A percentile compares a stretch with the other conserved stretches of the same genome.
Evolutionary conservation across 345 rosid genomes (phyloP).

Genomic region (Citrus australasica): DNA sequence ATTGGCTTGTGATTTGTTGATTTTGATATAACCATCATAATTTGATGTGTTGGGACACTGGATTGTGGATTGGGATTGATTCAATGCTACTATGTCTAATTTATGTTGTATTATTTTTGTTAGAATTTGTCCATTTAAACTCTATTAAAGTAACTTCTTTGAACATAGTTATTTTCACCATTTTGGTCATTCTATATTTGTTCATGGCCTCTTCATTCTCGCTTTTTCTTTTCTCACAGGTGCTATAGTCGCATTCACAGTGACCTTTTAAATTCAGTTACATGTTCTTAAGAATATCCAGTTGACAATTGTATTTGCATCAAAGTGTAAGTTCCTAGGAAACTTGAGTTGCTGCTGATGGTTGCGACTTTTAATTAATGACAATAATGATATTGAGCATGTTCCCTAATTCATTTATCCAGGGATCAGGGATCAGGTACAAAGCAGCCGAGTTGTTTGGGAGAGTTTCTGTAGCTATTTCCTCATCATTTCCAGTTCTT

Average conservation of each 20-base stretch:
- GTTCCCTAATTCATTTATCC: not conserved
- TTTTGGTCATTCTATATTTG: not conserved
- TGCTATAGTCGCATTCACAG: not conserved
- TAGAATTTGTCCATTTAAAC: conserved; percentile 10
- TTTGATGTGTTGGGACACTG: not conserved
- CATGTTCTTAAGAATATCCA: not conserved
- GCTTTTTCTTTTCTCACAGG: not conserved
- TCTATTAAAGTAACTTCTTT: not conserved
- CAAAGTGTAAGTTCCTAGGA: not conserved
- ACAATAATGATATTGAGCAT: conserved; percentile 13
- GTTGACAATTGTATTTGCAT: not conserved
- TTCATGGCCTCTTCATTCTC: not conserved
- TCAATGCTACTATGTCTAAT: not conserved
- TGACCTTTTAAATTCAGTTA: not conserved
- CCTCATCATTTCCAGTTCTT: conserved; percentile 46
- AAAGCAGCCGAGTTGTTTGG: conserved; percentile 15
- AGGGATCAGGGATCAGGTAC: conserved; percentile 13
- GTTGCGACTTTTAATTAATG: conserved; percentile 16
- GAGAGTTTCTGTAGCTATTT: conserved; percentile 25
- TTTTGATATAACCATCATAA: not conserved
- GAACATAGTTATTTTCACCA: not conserved
- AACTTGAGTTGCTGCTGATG: not conserved
- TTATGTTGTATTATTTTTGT: not conserved
- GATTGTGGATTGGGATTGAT: not conserved
- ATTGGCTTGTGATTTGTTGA: not conserved